Evolutionary conservation across 768 basidiomycete genomes (phyloP), one percentile per base, ranked within the genome.

Genomic region (Amanita rubescens): DNA sequence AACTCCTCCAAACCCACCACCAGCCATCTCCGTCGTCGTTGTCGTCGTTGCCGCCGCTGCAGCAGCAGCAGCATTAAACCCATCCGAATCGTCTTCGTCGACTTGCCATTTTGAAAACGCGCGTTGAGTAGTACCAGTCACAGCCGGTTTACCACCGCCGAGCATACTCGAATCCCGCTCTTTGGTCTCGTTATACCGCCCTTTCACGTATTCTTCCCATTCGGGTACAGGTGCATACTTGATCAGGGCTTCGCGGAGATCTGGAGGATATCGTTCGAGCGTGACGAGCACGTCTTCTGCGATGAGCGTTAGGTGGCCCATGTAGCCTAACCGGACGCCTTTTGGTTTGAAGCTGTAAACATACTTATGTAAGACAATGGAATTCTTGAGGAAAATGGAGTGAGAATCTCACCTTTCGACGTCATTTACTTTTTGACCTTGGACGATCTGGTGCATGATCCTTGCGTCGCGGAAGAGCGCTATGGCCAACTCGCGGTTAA

Each of bases 301-400:
- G 60, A 99, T 92, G 59, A 97, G 82, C 11, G 88, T 90, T 14
- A 98, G 78, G 66, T 99, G 94, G 0, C 95, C 95, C 95, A 98
- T 98, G 69, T 91, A 95, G 2, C 94, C 94, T 39, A 95, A 67
- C 25, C 94, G 82, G 33, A 87, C 78, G 19, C 87, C 82, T 61
- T 89, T 87, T 8, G 85, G 82, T 65, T 85, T 84, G 39, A 79
- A 66, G 58, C 87, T 89, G 61, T n/a, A 30, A 42, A 4, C n/a
- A 4, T 6, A 14, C 27, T n/a, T n/a, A 42, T 15, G 19, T 17
- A 8, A 43, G 57, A 37, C 52, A 48, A n/a, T 50, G 20, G 24
- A 32, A 47, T 32, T 38, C 38, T 24, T 17, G 54, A 24, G 17
- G 52, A 24, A 45, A 33, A 43, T 12, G 39, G 27, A 30, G 8